Base-by-base conservation (phyloP, 129 eudicot genomes). In the Pseudognaphalium luteoalbum region DNA sequence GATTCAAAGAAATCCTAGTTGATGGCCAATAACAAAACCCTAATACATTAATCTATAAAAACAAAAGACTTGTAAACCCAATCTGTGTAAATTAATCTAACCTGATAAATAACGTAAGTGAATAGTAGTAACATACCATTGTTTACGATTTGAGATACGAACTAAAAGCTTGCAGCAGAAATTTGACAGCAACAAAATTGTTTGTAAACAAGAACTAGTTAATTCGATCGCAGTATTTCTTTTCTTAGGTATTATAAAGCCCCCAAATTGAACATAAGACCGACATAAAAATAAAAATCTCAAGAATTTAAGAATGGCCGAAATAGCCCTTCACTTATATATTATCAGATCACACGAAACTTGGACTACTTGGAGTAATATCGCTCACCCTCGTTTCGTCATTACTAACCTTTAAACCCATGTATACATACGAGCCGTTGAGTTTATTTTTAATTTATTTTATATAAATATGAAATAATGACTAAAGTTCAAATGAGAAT, bases 41-140 rank as follows among this genome's bases (percentile, higher is more conserved):
- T 47, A 41, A 41, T 8, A 41, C 9, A 41, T 2, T 9, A 47
- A 47, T 47, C 54, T 17, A 47, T 14, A 47, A 47, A 47, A 4
- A 47, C 54, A 12, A 4, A 12, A 47, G 14, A 47, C 6, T 8
- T 9, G 54, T 4, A 14, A 14, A 34, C 66, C 64, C 41, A 76
- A 76, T 50, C 1, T 47, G 65, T 33, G 52, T 32, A 33, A 33
- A 2, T 34, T 52, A 28, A 14, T 14, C 14, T 47, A 35, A 73
- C 80, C 73, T 51, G 51, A 65, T 76, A 6, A 20, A 77, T 4
- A 21, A 51, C 16, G 54, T 19, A 76, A 76, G 66, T 28, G 60
- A 17, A 21, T 1, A 35, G 30, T 47, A 16, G 30, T 47, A 16
- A 39, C 60, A 35, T 67, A 76, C 74, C 81, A 67, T 76, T 66